Base-by-base conservation (phyloP, 2,329 filamentous ascomycete species). In the Leptographium procerum region DNA sequence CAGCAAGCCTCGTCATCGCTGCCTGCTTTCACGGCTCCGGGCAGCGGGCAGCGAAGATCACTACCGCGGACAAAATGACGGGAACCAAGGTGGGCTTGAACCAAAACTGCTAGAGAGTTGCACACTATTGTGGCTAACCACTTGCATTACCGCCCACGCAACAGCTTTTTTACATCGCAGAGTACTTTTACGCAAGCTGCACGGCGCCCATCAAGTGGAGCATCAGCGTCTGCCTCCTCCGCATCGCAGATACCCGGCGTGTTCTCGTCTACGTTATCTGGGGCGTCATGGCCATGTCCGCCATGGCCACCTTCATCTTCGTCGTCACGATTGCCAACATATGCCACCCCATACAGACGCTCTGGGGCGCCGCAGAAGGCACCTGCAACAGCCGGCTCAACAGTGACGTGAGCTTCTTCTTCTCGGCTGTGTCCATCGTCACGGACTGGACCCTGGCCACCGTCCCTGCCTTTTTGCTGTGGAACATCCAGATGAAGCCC, bases 381-480 rank as follows among this genome's bases (percentile, higher is more conserved):
- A 48, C 36, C 9, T 56, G 54, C 54, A 48, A 48, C 29, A 34
- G 6, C 4, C 26, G 29, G 28, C 54, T 47, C 40, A 56, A 56
- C 54, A 56, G 54, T n/a, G 29, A 31, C 28, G 40, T 34, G 16
- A 56, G 54, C 54, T 56, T 56, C 28, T 56, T 48, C 43, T 56
- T 56, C 54, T 56, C 54, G 40, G 36, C 54, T 40, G 28, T 56
- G 10, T 56, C 54, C 40, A 55, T 55, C 22, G 40, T 55, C 36
- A 55, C 53, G 24, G 53, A 55, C 53, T 55, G 53, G 53, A 55
- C 53, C 24, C 53, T 55, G 14, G 53, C 53, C 19, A 55, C 36
- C 4, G 13, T 55, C 19, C 53, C 53, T 4, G 34, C 28, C 53
- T 55, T 55, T 22, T 13, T 55, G 53, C 53, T 55, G 13, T 45